Evolutionary conservation across 768 basidiomycete species (phyloP).

Genomic region (Mycena rosella): DNA sequence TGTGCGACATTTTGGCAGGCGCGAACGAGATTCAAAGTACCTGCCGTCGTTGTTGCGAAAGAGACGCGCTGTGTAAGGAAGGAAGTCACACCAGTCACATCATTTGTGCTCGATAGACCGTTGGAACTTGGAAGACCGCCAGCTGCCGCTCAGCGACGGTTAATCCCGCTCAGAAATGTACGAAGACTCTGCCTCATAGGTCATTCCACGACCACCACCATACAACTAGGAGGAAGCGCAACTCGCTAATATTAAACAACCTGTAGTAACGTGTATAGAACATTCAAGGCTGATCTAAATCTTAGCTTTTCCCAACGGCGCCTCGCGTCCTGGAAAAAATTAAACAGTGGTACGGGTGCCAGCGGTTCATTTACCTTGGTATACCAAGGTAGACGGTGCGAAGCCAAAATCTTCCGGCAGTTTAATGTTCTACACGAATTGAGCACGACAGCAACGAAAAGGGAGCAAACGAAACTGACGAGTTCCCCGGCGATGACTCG

Average conservation of each 20-base stretch:
- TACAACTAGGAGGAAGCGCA: too few relatives aligned
- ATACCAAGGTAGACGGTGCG: conserved; percentile 86
- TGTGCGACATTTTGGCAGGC: conserved; percentile 40
- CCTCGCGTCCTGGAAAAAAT: conserved; percentile 53
- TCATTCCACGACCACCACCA: too few relatives aligned
- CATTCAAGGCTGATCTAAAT: conserved; percentile 52
- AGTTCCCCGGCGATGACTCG: conserved; percentile 88
- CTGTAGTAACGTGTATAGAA: not conserved
- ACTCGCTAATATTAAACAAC: not conserved
- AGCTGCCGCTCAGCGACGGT: too few relatives aligned
- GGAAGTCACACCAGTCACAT: not conserved
- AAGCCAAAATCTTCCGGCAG: conserved; percentile 86
- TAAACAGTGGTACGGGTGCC: conserved; percentile 26
- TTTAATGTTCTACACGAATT: conserved; percentile 65
- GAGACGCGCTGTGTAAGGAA: not conserved
- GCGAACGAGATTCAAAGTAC: not conserved
- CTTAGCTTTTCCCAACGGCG: conserved; percentile 74
- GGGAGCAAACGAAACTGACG: conserved; percentile 56
- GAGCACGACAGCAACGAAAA: conserved; percentile 13
- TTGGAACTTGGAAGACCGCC: too few relatives aligned
- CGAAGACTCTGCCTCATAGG: too few relatives aligned
- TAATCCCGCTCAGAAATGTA: too few relatives aligned
- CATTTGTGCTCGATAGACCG: not conserved
- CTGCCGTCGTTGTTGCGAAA: not conserved
- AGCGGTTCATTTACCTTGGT: conserved; percentile 63